Percentiles rank a stretch among this genome's conserved stretches.
Conservation (phyloP, 2,329 filamentous ascomycete species). For the Paraphoma chrysanthemicola region DNA sequence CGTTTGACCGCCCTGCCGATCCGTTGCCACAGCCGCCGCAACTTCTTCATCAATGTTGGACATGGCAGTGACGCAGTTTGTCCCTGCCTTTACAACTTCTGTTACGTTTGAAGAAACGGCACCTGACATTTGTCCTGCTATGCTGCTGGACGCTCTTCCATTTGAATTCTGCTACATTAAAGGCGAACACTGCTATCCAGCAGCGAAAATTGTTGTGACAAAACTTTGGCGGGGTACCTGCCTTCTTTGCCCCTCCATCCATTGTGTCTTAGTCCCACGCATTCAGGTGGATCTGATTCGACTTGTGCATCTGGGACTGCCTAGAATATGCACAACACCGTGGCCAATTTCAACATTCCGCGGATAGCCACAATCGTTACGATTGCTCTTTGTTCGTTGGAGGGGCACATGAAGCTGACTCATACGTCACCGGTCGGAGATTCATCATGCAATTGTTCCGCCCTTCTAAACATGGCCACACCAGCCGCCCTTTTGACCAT, state of each 20-base stretch:
- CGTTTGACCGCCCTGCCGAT: conserved; percentile 21
- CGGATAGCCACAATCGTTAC: conserved; percentile 2
- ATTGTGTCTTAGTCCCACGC: conserved; percentile 4
- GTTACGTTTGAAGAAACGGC: background rate
- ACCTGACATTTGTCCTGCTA: background rate
- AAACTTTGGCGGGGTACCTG: conserved; percentile 24
- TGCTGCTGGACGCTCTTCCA: too few species aligned
- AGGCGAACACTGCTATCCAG: background rate
- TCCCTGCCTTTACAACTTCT: conserved; percentile 2
- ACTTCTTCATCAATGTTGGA: conserved; percentile 14
- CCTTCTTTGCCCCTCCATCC: conserved; percentile 20
- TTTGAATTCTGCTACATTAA: too few species aligned
- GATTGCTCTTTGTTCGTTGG: background rate
- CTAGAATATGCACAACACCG: conserved; percentile 23
- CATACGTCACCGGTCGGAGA: background rate
- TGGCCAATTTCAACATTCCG: conserved; percentile 12
- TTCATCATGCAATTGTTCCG: too few species aligned
- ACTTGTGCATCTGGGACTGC: conserved; percentile 10
- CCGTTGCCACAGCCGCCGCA: conserved; percentile 30
- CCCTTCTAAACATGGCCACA: too few species aligned
- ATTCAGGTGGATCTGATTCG: conserved; percentile 4
- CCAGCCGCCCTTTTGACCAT: too few species aligned
- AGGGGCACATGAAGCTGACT: background rate
- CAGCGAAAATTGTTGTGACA: background rate
- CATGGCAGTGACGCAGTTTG: background rate